Evolutionary conservation across 1,284 basidiomycete genomes (phyloP).

Genomic region (Baeospora myosura): DNA sequence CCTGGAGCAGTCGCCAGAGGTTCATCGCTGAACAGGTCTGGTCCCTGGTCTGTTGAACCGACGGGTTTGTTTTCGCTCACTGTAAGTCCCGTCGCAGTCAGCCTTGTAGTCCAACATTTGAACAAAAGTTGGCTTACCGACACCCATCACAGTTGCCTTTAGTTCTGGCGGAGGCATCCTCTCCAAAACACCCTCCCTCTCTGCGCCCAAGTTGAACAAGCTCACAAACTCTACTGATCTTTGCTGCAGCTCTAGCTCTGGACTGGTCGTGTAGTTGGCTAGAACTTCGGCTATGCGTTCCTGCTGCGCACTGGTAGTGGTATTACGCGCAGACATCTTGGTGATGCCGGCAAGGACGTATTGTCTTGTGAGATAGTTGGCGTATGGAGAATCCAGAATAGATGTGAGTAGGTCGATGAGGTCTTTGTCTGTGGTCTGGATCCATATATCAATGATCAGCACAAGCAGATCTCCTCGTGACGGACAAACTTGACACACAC

Average conservation of each 20-base stretch:
- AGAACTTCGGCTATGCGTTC: slow-evolving; percentile 75
- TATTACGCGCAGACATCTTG: slow-evolving; percentile 81
- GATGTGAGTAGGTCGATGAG: slow-evolving; percentile 84
- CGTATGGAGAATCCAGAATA: slow-evolving; percentile 90
- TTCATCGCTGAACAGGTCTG: slow-evolving; percentile 75
- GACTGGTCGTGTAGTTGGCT: slow-evolving; percentile 72
- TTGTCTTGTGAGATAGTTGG: slow-evolving; percentile 86
- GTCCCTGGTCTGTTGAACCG: slow-evolving; percentile 72
- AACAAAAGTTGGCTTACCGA: slow-evolving; percentile 40
- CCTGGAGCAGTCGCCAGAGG: slow-evolving; percentile 25
- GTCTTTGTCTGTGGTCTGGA: slow-evolving; percentile 71
- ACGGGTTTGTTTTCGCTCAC: slow-evolving; percentile 93
- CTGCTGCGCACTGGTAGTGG: slow-evolving; percentile 60
- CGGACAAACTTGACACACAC: too few relatives aligned
- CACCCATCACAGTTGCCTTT: slow-evolving; percentile 88
- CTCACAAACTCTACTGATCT: slow-evolving; percentile 92
- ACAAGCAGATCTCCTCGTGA: too few relatives aligned
- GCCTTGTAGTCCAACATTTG: not conserved
- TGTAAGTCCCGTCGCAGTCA: slow-evolving; percentile 22
- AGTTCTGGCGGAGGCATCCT: slow-evolving; percentile 98
- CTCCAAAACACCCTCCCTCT: slow-evolving; percentile 88
- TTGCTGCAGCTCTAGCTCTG: slow-evolving; percentile 93
- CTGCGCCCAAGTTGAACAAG: slow-evolving; percentile 68
- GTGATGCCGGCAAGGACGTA: slow-evolving; percentile 88
- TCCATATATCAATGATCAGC: not conserved